These are phyloP conservation scores for Cercospora brassicicola DNA, from an alignment of 2,329 filamentous ascomycete genomes.

Conservation along the genomic window DNA sequence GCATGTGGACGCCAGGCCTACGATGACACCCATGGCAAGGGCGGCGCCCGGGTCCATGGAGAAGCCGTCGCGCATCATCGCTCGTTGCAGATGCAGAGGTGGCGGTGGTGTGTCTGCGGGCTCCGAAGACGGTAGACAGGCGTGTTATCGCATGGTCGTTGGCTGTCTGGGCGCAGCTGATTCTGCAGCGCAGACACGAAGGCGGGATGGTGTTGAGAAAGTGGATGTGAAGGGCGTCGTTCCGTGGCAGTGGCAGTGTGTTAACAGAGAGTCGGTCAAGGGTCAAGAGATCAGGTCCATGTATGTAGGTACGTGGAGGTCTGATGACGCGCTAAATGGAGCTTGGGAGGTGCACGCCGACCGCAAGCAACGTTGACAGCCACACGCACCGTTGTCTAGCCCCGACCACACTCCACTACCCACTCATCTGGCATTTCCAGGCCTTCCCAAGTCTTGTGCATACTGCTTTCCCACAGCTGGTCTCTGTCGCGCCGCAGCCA, in stretches of 20 bases:
- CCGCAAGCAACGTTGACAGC: not conserved
- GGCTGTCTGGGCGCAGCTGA: not conserved
- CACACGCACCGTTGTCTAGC: not conserved
- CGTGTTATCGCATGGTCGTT: constrained; percentile 11
- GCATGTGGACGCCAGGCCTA: constrained; percentile 89
- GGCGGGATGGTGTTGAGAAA: not conserved
- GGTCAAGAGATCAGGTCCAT: not conserved
- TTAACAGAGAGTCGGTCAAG: not conserved
- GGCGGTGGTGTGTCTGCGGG: not conserved
- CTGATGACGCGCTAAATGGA: not conserved
- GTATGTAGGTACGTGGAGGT: not conserved
- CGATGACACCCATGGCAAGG: constrained; percentile 72
- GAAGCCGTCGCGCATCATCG: constrained; percentile 18
- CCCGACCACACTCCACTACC: not conserved
- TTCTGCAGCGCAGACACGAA: not conserved
- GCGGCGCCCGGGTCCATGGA: constrained; percentile 25
- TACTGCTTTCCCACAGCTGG: not conserved
- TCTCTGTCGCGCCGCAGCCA: constrained; percentile 50
- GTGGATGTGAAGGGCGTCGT: not conserved
- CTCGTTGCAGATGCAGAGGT: not conserved
- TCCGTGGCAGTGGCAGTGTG: not conserved
- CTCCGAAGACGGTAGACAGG: not conserved
- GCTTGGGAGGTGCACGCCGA: not conserved
- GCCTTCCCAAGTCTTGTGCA: not conserved
- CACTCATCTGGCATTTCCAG: not conserved